Base-by-base conservation (phyloP, 805 yeast genomes). In the Hanseniaspora vineae region DNA sequence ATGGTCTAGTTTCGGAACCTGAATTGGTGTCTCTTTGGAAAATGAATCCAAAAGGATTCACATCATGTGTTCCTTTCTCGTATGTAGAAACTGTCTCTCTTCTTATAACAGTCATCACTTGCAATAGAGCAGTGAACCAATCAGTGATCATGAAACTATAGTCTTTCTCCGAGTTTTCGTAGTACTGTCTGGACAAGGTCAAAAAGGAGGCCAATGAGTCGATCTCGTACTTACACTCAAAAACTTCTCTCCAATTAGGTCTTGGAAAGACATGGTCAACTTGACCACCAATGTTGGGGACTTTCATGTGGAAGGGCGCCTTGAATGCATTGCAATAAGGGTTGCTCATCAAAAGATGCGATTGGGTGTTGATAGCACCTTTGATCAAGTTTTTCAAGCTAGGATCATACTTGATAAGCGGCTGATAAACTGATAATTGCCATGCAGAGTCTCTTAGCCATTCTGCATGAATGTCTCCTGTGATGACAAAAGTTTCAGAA, bases 321-420 rank as follows among this genome's bases (percentile, higher is more conserved):
- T 87, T 94, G 67, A 85, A 88, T 0, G 96, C 96, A 63, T 87
- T 87, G 64, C 96, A 87, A 62, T 84, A 87, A 0, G 96, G 95
- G 6, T 81, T 75, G 23, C 65, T 67, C 17, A 66, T 52, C 6
- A 87, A 69, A 54, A 74, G 84, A 20, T 72, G 66, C 0, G 88
- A 83, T 62, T 88, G 96, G 20, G 86, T 83, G 50, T 77, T 73
- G 45, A 87, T 83, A 1, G 96, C 95, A 15, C 96, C 96, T 50
- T 66, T 68, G 32, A 87, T 70, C 59, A 87, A 64, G 32, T 67
- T 67, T 50, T 65, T 60, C 46, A 87, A 66, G 2, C 54, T 49
- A 1, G 59, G 53, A 55, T 86, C 92, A 46, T 72, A 58, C 39
- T 65, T 65, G 13, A 79, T 64, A 19, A 85, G 69, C 8, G 77